Conservation (phyloP, 2,329 filamentous ascomycete species). For the Fusarium oxysporum region DNA sequence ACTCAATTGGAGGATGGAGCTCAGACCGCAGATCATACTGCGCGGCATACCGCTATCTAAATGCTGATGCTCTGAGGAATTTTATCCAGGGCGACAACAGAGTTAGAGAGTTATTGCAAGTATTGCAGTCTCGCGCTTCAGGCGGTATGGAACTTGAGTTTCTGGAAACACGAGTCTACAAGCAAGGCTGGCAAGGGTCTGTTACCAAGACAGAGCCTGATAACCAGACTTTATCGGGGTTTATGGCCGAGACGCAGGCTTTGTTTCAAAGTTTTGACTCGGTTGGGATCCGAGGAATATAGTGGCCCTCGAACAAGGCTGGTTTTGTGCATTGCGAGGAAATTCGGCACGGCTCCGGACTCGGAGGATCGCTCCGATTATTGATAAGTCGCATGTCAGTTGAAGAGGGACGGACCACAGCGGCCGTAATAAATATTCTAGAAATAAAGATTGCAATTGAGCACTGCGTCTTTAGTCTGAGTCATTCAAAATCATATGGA, state of each 20-base stretch:
- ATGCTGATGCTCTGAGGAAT: neutral
- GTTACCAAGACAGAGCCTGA: slow-evolving; percentile 6
- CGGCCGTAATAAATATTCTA: too few species aligned
- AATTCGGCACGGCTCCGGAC: neutral
- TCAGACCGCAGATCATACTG: neutral
- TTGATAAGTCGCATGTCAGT: accelerated
- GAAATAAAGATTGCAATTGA: accelerated
- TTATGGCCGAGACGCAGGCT: neutral
- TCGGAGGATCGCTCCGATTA: neutral
- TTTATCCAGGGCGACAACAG: neutral
- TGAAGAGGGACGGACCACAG: too few species aligned
- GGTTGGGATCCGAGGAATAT: accelerated
- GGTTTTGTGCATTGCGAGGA: neutral
- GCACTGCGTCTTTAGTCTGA: neutral
- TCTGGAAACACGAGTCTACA: slow-evolving; percentile 4
- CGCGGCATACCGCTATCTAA: neutral
- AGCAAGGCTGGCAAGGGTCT: slow-evolving; percentile 26
- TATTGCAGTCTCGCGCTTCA: neutral
- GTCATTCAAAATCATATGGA: too few species aligned
- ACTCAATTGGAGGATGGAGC: neutral
- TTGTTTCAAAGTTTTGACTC: neutral
- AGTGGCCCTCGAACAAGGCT: neutral
- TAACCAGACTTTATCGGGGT: neutral
- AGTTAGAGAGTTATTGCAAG: accelerated
- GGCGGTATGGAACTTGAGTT: neutral